A percentile compares a stretch with the other conserved stretches of the same genome.
Evolutionary conservation across 305 asterid species (phyloP).

Genomic region (Fraxinus platypoda): DNA sequence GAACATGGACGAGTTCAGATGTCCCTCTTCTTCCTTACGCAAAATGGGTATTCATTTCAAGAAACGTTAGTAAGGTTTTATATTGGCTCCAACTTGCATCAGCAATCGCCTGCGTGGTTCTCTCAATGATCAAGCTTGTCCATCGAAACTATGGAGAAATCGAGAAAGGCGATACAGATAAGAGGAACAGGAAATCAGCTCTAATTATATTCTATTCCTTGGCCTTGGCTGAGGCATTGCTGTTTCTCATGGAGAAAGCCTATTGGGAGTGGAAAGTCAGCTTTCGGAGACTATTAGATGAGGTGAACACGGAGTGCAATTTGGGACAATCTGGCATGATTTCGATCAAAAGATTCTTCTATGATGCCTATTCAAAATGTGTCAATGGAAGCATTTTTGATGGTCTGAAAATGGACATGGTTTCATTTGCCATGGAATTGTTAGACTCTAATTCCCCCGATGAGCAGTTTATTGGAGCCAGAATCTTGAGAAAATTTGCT

Average conservation of each 20-base stretch:
- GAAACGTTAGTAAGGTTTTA: slow-evolving; percentile 62
- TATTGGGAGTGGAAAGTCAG: slow-evolving; percentile 93
- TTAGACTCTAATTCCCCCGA: slow-evolving; percentile 70
- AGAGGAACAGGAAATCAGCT: slow-evolving; percentile 65
- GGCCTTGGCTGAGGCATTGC: slow-evolving; percentile 79
- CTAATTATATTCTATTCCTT: slow-evolving; percentile 74
- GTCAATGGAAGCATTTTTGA: slow-evolving; percentile 91
- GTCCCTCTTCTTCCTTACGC: slow-evolving; percentile 78
- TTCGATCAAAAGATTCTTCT: slow-evolving; percentile 72
- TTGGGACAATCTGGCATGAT: slow-evolving; percentile 71
- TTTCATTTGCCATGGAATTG: slow-evolving; percentile 78
- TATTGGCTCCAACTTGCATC: slow-evolving; percentile 85
- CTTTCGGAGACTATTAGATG: slow-evolving; percentile 42
- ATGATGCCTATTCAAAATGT: slow-evolving; percentile 77
- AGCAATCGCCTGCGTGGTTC: slow-evolving; percentile 73
- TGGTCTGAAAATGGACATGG: slow-evolving; percentile 93
- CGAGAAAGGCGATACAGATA: slow-evolving; percentile 58
- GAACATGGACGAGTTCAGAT: slow-evolving; percentile 76
- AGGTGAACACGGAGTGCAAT: slow-evolving; percentile 68
- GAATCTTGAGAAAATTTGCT: slow-evolving; percentile 60
- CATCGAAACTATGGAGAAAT: slow-evolving; percentile 54
- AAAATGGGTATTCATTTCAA: slow-evolving; percentile 70
- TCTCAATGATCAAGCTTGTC: slow-evolving; percentile 67
- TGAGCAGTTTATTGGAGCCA: slow-evolving; percentile 81
- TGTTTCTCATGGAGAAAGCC: slow-evolving; percentile 85